Conservation (phyloP, 129 eudicot genomes). For the Solidago caesia region DNA sequence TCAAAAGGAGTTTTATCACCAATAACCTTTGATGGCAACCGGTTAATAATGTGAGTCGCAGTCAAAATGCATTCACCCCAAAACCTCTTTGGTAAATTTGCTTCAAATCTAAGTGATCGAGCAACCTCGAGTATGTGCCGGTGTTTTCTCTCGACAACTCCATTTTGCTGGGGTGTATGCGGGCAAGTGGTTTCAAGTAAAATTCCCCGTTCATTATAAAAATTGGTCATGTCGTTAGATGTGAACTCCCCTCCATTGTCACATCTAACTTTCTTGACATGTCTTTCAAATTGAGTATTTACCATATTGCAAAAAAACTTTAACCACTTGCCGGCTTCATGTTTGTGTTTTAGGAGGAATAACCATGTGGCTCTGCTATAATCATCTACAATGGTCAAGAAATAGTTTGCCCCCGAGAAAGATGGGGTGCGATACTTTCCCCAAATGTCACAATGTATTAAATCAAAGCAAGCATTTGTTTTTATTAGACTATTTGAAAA, state of each 20-base stretch:
- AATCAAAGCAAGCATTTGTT: slow-evolving; percentile 4
- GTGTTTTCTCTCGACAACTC: too few species aligned
- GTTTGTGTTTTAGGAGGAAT: slow-evolving; percentile 8
- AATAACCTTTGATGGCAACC: too few species aligned
- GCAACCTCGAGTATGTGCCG: slow-evolving; percentile 5
- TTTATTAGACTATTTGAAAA: slow-evolving; percentile 4
- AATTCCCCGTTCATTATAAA: neutral
- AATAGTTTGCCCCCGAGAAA: slow-evolving; percentile 13
- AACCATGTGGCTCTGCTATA: slow-evolving; percentile 22
- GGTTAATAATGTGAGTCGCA: too few species aligned
- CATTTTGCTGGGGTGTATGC: too few species aligned
- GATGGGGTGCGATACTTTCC: slow-evolving; percentile 19
- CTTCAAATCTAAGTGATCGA: slow-evolving; percentile 2
- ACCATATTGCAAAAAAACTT: slow-evolving; percentile 9
- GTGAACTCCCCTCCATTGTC: too few species aligned
- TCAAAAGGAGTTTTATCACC: too few species aligned
- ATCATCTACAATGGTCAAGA: slow-evolving; percentile 20
- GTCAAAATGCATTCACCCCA: too few species aligned
- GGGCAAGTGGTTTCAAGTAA: slow-evolving; percentile 1
- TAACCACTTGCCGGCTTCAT: slow-evolving; percentile 17
- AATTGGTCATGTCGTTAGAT: neutral
- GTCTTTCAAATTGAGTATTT: neutral
- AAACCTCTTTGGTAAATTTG: neutral
- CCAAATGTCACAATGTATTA: slow-evolving; percentile 21
- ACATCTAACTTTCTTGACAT: neutral